Evolutionary conservation across 2,329 filamentous ascomycete species (phyloP), one percentile per base, ranked within the genome.

Genomic region (Aspergillus japonicus): DNA sequence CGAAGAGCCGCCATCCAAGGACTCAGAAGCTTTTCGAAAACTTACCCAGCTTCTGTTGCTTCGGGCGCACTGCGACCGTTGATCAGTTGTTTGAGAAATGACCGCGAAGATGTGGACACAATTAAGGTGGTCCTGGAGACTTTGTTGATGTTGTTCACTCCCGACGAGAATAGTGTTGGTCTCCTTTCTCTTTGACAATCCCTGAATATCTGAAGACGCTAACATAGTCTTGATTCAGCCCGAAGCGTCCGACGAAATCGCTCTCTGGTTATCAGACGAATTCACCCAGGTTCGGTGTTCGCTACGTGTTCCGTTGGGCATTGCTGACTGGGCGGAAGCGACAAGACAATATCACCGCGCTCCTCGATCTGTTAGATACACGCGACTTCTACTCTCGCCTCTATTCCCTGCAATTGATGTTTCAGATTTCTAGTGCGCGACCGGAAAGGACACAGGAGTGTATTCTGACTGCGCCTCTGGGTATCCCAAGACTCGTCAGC

Each of bases 91-190:
- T 80, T 99, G 56, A 87, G 87, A 66, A 92, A 92, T 73, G 95
- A 99, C 83, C 87, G 87, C 61, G 91, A 96, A 73, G 95, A 99
- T 83, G 89, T 96, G 59, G 95, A 99, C 75, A 99, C 96, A 5
- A 89, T 96, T 73, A 96, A 97, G 78, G 87, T 96, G 59, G 90
- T 96, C 62, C 83, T 99, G 65, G 95, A 99, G 83, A 99, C 96
- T 49, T 81, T 99, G 69, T 82, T 98, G 73, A 94, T 96, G 88
- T 87, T 99, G 47, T 98, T 98, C 77, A 86, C 85, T 66, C 87
- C 86, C 5, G 85, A 89, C 71, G 82, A 83, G 69, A 80, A 79
- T 52, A 88, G 86, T 70, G 83, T 85, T 65, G 64, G 83, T 80
- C 62, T 60, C 23, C 16, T 31, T 31, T 12, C 42, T 47, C 49